Evolutionary conservation across 202 grass and related monocot genomes (phyloP).

Genomic region (Cymbopogon flexuosus): DNA sequence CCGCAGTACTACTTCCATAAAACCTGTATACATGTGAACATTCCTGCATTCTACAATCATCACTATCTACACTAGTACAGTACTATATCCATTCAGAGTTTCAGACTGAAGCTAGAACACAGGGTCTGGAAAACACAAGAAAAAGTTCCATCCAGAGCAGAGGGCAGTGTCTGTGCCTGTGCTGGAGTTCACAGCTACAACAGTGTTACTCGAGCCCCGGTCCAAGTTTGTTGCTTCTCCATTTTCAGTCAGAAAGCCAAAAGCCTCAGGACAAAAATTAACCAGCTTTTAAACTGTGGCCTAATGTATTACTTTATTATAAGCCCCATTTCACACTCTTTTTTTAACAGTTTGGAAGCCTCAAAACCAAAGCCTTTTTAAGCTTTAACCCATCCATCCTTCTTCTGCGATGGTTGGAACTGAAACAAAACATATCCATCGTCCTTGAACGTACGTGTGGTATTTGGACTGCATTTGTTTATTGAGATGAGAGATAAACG

Average conservation of each 20-base stretch:
- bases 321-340: not conserved
- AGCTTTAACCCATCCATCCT: not conserved
- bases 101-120: constrained; percentile 10
- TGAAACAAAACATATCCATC: not conserved
- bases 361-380: not conserved
- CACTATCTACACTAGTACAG: not conserved
- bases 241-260: constrained; percentile 35
- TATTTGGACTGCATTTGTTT: constrained; percentile 12
- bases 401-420: not conserved
- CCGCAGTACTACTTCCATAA: not conserved
- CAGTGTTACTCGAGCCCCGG: constrained; percentile 22
- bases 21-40: not conserved
- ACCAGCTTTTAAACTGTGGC: constrained; percentile 13
- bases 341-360: not conserved
- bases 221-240: constrained; percentile 37
- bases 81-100: constrained; percentile 16
- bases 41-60: not conserved
- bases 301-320: not conserved
- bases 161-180: not conserved
- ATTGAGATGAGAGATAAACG: constrained; percentile 12
- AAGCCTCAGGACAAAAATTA: not conserved
- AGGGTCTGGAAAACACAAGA: constrained; percentile 4
- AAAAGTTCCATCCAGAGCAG: not conserved
- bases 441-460: constrained; percentile 25
- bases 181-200: constrained; percentile 31